Conservation (phyloP, 768 basidiomycete species). For the Tricholoma sp. region DNA sequence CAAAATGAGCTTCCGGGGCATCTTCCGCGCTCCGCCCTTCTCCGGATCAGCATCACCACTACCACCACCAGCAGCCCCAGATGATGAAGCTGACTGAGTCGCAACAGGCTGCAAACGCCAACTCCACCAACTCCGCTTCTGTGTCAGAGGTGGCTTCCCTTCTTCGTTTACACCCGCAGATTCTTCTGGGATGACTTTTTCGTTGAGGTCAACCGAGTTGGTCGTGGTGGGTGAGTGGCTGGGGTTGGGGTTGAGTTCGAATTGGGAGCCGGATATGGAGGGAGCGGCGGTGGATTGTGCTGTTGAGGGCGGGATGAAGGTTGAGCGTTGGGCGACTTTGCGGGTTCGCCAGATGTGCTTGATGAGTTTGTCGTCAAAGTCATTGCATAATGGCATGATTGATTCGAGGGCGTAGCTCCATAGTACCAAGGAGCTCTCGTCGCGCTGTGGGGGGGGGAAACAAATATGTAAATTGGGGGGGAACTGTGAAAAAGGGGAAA, state of each 20-base stretch:
- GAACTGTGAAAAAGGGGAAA: too few species aligned
- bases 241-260: constrained; percentile 14
- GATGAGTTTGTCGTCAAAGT: constrained; percentile 77
- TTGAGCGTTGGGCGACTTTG: constrained; percentile 17
- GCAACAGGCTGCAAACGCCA: constrained; percentile 39
- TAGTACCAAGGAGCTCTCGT: constrained; percentile 73
- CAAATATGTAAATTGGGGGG: too few species aligned
- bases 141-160: constrained; percentile 9
- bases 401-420: constrained; percentile 71
- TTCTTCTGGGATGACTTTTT: constrained; percentile 24
- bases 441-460: too few species aligned
- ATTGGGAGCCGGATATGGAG: constrained; percentile 12
- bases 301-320: constrained; percentile 9
- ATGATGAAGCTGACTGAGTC: constrained; percentile 25
- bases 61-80: too few species aligned
- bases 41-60: constrained; percentile 40
- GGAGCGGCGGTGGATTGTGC: constrained; percentile 9
- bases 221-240: too few species aligned
- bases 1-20: constrained; percentile 43
- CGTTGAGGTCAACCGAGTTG: constrained; percentile 20
- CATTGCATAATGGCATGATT: constrained; percentile 65
- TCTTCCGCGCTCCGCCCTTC: constrained; percentile 29
- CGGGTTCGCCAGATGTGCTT: constrained; percentile 71
- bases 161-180: constrained; percentile 18
- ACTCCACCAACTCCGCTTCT: constrained; percentile 34